phyloP scores from a whole-genome alignment of 306 rosid genomes.

The Vicia villosa region DNA sequence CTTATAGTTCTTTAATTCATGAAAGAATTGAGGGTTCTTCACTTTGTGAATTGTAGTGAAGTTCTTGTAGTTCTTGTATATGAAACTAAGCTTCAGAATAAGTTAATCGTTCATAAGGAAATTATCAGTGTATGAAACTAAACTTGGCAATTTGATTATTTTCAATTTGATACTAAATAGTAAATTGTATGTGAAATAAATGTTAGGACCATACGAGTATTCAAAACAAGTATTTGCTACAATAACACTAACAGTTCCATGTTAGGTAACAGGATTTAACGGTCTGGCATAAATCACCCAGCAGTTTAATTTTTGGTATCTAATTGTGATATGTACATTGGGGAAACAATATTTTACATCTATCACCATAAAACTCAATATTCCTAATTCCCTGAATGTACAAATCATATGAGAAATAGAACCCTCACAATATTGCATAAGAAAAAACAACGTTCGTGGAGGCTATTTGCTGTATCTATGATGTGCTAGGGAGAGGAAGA shows the following conservation, averaged over 20 bases:
- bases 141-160: too few species aligned
- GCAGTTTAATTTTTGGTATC: constrained; percentile 21
- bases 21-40: too few species aligned
- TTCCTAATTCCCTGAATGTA: constrained; percentile 30
- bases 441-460: constrained; percentile 42
- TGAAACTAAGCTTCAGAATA: too few species aligned
- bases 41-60: too few species aligned
- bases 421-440: constrained; percentile 50
- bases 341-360: constrained; percentile 34
- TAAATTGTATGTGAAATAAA: too few species aligned
- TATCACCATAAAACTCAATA: constrained; percentile 32
- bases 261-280: constrained; percentile 5
- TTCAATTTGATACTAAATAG: too few species aligned
- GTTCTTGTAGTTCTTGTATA: too few species aligned
- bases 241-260: constrained; percentile 29
- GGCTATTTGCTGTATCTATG: constrained; percentile 46
- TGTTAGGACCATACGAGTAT: background rate
- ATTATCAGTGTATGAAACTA: too few species aligned
- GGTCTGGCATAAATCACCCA: constrained; percentile 22
- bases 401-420: constrained; percentile 30
- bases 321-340: constrained; percentile 35
- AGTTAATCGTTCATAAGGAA: too few species aligned
- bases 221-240: constrained; percentile 17
- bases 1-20: too few species aligned
- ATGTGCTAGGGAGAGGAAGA: constrained; percentile 41